Evolutionary conservation across 371 early-diverging fungal genomes (phyloP), one percentile per base, ranked within the genome.

Genomic region (Umbelopsis sp.): DNA sequence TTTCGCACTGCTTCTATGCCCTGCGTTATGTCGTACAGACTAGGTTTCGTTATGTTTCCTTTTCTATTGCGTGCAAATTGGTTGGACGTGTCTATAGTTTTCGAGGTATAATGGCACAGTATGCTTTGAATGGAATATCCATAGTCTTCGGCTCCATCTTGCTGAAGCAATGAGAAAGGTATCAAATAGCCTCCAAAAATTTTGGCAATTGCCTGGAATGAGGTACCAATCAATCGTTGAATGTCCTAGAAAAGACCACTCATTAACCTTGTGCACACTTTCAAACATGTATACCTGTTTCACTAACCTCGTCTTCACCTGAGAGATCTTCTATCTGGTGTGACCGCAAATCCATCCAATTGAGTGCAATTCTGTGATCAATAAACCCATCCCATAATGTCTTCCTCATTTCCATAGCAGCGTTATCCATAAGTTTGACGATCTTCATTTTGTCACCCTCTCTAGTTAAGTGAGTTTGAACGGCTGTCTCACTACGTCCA

Each of bases 401-500:
- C 41, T 65, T 65, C 25, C 35, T 48, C 38, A 65, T 29, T 14
- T 65, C 66, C 50, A 50, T 38, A n/a, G 66, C 66, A n/a, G 46
- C 50, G 32, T 37, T 50, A 18, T 65, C 50, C 48, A 65, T 50
- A 12, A 50, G 4, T 46, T 50, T 25, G 18, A 50, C 51, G 8
- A 65, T 29, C 4, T n/a, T 46, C 50, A 50, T 65, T 37, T 65
- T 48, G 32, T 65, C 50, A 16, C 38, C 51, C 18, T 50, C 66
- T 65, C 46, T 46, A 1, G 64, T 63, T 22, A 50, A 35, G 18
- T 48, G 38, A 3, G 46, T 50, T 50, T 38, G 29, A 20, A 38
- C 48, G 9, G 46, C 50, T 18, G 12, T 48, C n/a, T 50, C 35
- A 50, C 50, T 37, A 50, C 50, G 50, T 1, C 50, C 37, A 14